Evolutionary conservation across 768 basidiomycete genomes (phyloP).

Genomic region (Cystofilobasidium macerans): DNA sequence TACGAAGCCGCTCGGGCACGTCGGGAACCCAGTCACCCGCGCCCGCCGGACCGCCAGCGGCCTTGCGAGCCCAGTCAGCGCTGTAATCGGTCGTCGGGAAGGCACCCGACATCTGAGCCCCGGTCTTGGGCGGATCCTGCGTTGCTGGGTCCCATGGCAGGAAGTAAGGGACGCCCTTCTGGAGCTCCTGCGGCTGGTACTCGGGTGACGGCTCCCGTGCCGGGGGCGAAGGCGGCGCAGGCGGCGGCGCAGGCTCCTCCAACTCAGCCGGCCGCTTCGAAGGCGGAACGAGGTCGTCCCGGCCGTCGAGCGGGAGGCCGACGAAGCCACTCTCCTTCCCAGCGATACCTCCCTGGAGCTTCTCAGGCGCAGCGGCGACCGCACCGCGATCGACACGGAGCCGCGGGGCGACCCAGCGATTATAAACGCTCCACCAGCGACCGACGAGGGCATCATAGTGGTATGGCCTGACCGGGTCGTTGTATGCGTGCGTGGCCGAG

Average conservation of each 20-base stretch:
- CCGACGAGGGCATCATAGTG: constrained; percentile 73
- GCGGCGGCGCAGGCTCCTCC: constrained; percentile 36
- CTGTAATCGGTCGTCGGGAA: constrained; percentile 10
- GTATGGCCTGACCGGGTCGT: constrained; percentile 42
- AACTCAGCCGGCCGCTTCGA: background rate
- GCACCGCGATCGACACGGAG: constrained; percentile 58
- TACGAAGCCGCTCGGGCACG: constrained; percentile 12
- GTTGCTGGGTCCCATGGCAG: constrained; percentile 72
- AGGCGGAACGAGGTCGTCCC: constrained; percentile 74
- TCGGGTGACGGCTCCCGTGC: constrained; percentile 49
- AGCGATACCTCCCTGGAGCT: constrained; percentile 10
- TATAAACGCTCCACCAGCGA: constrained; percentile 84
- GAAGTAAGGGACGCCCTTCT: constrained; percentile 49
- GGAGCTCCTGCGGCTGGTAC: constrained; percentile 29
- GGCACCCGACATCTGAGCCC: constrained; percentile 18
- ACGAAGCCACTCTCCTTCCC: constrained; percentile 52
- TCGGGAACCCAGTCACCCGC: constrained; percentile 20
- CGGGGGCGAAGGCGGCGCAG: constrained; percentile 57
- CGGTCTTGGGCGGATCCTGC: constrained; percentile 31
- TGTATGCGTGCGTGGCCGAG: constrained; percentile 16
- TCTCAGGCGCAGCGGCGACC: constrained; percentile 46
- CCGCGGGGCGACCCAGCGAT: constrained; percentile 54
- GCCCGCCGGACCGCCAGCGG: constrained; percentile 6
- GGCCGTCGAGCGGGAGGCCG: constrained; percentile 73
- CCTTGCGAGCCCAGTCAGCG: constrained; percentile 13